Percentiles rank a stretch among this genome's conserved stretches.
Conservation (phyloP, 208 protist genomes). For the Crithidia thermophila region DNA sequence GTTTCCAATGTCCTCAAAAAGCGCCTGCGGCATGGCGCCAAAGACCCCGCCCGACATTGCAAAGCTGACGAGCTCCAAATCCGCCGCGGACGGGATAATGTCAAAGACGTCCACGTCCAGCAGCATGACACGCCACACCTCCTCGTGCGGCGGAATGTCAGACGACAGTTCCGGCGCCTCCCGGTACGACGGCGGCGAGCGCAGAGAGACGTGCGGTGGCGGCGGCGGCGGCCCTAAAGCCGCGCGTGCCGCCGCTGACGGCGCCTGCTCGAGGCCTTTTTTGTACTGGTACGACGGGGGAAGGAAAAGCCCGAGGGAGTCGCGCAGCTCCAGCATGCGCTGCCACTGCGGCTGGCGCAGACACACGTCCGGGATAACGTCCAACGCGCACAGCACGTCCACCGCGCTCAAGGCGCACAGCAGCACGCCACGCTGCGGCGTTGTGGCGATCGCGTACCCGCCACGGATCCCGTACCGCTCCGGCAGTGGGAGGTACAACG, state of each 20-base stretch:
- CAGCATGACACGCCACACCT: constrained; percentile 66
- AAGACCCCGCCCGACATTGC: not conserved
- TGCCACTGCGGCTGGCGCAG: constrained; percentile 34
- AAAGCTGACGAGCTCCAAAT: no score
- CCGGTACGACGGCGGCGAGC: constrained; percentile 65
- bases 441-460: constrained; percentile 55
- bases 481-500: constrained; percentile 72
- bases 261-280: not conserved
- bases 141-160: constrained; percentile 37
- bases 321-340: constrained; percentile 50
- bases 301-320: constrained; percentile 46
- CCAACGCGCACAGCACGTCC: constrained; percentile 65
- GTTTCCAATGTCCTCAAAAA: constrained; percentile 36
- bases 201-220: constrained; percentile 22
- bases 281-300: constrained; percentile 29
- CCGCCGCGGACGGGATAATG: constrained; percentile 47
- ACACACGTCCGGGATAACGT: constrained; percentile 40
- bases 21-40: not conserved
- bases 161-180: constrained; percentile 23
- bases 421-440: constrained; percentile 20
- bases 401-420: constrained; percentile 62
- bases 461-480: constrained; percentile 64
- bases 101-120: constrained; percentile 57
- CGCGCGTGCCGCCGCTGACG: not conserved
- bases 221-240: constrained; percentile 9